These are phyloP conservation scores for Ascochyta rabiei DNA, from an alignment of 2,329 filamentous ascomycete genomes.

Conservation along the genomic window DNA sequence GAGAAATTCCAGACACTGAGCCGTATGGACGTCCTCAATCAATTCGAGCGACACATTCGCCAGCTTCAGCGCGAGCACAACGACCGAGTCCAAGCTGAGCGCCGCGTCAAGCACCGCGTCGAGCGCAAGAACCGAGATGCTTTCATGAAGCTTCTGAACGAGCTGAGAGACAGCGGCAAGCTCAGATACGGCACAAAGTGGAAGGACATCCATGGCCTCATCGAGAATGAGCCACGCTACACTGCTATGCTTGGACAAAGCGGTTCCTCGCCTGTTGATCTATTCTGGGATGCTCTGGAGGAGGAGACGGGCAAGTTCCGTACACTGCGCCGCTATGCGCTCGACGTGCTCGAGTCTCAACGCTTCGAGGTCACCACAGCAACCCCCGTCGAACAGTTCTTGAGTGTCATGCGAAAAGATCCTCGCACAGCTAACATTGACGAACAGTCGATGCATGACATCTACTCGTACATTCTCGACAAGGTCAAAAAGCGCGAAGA, in stretches of 20 bases:
- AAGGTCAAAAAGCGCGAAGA: slow-evolving; percentile 83
- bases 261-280: slow-evolving; percentile 84
- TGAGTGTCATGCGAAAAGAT: slow-evolving; percentile 81
- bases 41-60: slow-evolving; percentile 96
- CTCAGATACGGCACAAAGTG: slow-evolving; percentile 92
- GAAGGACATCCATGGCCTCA: slow-evolving; percentile 75
- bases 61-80: slow-evolving; percentile 89
- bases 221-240: slow-evolving; percentile 84
- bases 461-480: slow-evolving; percentile 87
- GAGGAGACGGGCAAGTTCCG: slow-evolving; percentile 90
- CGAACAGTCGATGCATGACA: slow-evolving; percentile 75
- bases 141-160: slow-evolving; percentile 75
- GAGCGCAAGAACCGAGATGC: slow-evolving; percentile 87
- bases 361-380: slow-evolving; percentile 87
- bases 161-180: slow-evolving; percentile 75
- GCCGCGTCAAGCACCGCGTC: slow-evolving; percentile 76
- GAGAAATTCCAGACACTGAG: slow-evolving; percentile 84
- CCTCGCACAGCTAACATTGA: slow-evolving; percentile 87
- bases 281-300: slow-evolving; percentile 96
- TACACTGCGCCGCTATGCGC: slow-evolving; percentile 77
- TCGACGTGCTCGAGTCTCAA: slow-evolving; percentile 91
- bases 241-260: slow-evolving; percentile 79
- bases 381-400: slow-evolving; percentile 89
- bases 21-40: slow-evolving; percentile 87
- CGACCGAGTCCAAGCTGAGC: slow-evolving; percentile 85